Evolutionary conservation across 352 stramenopile species (phyloP), one percentile per base, ranked within the genome.

Genomic region (Pythium sukuiense): DNA sequence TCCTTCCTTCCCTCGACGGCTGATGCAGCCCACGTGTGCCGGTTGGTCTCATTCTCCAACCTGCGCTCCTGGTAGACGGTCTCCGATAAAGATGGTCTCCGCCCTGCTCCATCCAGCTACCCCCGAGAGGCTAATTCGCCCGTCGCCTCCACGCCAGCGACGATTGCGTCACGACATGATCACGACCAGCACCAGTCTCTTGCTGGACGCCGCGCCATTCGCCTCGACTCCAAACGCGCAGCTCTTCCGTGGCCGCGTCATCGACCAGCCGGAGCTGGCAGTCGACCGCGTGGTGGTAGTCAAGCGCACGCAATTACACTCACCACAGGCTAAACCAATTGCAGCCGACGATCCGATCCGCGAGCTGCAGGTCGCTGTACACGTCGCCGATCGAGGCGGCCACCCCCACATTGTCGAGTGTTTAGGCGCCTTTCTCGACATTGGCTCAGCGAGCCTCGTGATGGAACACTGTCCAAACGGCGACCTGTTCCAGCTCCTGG

Each of bases 261-360:
- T 24, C 26, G 29, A 60, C 26, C 18, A 32, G n/a, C 14, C 24
- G 6, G 35, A 37, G 32, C 32, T 37, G 32, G 32, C 35, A 6
- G 55, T 9, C 26, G 29, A 63, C 18, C 43, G 16, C 11, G 49
- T 63, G 5, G 77, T 68, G 2, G 80, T 78, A 20, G 73, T 88
- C 72, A 88, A 88, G 59, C 70, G 79, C 33, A 61, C 74, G 26
- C 59, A 37, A 37, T 37, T 37, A 37, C 50, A 30, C 55, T 49
- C 32, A 46, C 63, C 18, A 46, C 43, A 24, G 20, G 6, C n/a
- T 46, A 57, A 48, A 35, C 18, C 35, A 33, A 56, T 24, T 67
- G 69, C 60, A 49, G 65, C 49, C 57, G 61, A 67, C 61, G 52
- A 67, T 43, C 61, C 61, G n/a, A 61, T 67, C 29, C 61, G 61